Percentiles rank a stretch among this genome's conserved stretches.
These are phyloP conservation scores for Oryza punctata DNA, from an alignment of 176 grass and related monocot species.

Conservation along the genomic window DNA sequence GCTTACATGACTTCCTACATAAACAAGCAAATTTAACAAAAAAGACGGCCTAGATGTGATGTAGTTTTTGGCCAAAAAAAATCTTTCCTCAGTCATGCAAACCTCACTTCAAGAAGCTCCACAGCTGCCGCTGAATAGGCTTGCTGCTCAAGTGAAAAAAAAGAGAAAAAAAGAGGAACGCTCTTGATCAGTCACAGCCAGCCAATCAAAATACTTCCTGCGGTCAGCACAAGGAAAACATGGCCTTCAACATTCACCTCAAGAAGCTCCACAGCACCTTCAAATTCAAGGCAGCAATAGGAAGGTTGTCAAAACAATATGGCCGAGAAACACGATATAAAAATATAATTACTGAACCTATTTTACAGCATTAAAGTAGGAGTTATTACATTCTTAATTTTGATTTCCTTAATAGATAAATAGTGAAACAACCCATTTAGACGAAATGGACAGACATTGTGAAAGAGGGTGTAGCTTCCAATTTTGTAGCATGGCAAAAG, in stretches of 20 bases:
- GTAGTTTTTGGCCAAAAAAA: neutral
- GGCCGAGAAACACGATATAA: neutral
- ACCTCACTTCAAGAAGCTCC: too few species aligned
- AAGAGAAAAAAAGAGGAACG: neutral
- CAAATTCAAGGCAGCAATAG: conserved; percentile 25
- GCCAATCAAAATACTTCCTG: neutral
- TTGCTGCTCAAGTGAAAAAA: neutral
- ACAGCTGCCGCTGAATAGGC: too few species aligned
- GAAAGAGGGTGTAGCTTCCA: neutral
- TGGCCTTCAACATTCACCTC: conserved; percentile 10
- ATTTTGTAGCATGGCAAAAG: neutral
- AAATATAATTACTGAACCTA: neutral
- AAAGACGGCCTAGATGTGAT: neutral
- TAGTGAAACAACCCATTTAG: neutral
- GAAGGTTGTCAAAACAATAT: conserved; percentile 4
- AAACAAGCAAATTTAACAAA: conserved; percentile 3
- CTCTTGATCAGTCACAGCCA: conserved; percentile 16
- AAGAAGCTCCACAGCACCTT: conserved; percentile 63
- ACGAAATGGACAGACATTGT: neutral
- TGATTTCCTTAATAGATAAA: neutral
- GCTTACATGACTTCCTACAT: neutral
- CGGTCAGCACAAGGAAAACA: neutral
- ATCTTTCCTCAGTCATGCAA: neutral
- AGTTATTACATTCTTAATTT: neutral
- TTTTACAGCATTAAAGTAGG: neutral